Evolutionary conservation across 2,329 filamentous ascomycete genomes (phyloP).

Genomic region (Monosporascus ibericus): DNA sequence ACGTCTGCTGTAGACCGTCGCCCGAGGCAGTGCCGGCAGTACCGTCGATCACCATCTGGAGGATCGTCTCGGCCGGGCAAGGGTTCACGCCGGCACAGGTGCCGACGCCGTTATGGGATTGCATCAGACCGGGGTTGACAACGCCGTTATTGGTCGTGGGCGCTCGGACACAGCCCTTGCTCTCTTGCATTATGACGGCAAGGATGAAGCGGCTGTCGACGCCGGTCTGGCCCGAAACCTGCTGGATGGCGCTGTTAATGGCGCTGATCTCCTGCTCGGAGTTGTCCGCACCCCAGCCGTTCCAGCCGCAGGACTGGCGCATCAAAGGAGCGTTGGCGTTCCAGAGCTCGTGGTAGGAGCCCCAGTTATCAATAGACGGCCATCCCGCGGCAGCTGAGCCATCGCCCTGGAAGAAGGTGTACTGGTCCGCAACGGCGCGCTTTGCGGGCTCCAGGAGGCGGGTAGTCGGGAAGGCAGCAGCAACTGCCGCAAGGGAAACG

Average conservation of each 20-base stretch:
- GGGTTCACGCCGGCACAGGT: constrained; percentile 30
- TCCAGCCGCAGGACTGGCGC: constrained; percentile 11
- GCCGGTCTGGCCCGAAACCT: constrained; percentile 19
- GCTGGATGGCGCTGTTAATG: constrained; percentile 23
- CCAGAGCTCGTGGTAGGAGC: constrained; percentile 10
- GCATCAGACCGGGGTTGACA: constrained; percentile 36
- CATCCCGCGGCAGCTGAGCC: constrained; percentile 5
- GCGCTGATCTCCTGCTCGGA: constrained; percentile 5
- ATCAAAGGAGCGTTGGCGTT: constrained; percentile 7
- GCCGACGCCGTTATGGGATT: constrained; percentile 28
- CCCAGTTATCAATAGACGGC: constrained; percentile 6
- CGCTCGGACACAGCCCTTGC: constrained; percentile 36
- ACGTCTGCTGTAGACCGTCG: constrained; percentile 34
- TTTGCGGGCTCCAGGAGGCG: constrained; percentile 64
- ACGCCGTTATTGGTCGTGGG: constrained; percentile 34
- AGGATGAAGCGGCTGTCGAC: constrained; percentile 37
- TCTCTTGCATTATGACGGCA: constrained; percentile 39
- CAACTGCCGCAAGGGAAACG: background rate
- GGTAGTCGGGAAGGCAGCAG: background rate
- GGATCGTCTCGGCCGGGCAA: constrained; percentile 19
- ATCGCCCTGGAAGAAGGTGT: constrained; percentile 7
- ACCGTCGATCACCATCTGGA: constrained; percentile 34
- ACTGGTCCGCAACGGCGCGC: constrained; percentile 49
- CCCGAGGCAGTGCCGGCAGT: constrained; percentile 32
- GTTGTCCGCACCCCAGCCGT: constrained; percentile 11